These are phyloP conservation scores for Pochonia chlamydosporia DNA, from an alignment of 2,329 filamentous ascomycete genomes.

Conservation along the genomic window DNA sequence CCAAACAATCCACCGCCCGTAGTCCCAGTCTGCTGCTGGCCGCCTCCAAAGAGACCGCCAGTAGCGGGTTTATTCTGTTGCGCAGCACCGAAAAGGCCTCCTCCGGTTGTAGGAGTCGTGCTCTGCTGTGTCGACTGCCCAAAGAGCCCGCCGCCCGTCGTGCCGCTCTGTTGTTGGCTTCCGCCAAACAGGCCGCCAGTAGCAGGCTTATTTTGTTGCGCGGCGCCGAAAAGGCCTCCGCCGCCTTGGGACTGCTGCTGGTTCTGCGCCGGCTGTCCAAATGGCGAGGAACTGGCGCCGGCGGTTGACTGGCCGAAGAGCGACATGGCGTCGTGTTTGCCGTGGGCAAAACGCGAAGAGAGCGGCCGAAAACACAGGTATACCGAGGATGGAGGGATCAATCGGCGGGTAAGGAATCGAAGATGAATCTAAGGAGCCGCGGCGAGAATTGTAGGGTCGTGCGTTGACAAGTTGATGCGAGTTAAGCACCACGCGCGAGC, in stretches of 20 bases:
- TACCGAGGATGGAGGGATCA: not conserved
- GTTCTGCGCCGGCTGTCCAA: slow-evolving; percentile 21
- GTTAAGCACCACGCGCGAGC: not conserved
- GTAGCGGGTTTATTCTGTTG: slow-evolving; percentile 14
- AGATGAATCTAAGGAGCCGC: not conserved
- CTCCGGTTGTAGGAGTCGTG: slow-evolving; percentile 6
- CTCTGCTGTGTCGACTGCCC: slow-evolving; percentile 9
- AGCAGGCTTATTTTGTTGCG: slow-evolving; percentile 1
- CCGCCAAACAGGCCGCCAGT: slow-evolving; percentile 10
- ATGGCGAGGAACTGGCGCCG: slow-evolving; percentile 14
- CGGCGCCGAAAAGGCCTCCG: slow-evolving; percentile 9
- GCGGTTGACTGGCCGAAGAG: slow-evolving; percentile 26
- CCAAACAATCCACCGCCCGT: slow-evolving; percentile 10
- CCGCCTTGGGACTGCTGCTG: slow-evolving; percentile 8
- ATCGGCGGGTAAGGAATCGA: not conserved
- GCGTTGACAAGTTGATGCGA: not conserved
- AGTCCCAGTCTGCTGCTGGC: slow-evolving; percentile 16
- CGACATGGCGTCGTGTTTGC: slow-evolving; percentile 20
- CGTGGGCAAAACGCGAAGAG: slow-evolving; percentile 2
- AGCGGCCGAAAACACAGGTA: slow-evolving; percentile 1
- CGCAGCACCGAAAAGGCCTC: slow-evolving; percentile 17
- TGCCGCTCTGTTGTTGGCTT: slow-evolving; percentile 1
- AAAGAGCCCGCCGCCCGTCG: slow-evolving; percentile 3
- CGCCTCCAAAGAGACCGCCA: slow-evolving; percentile 10
- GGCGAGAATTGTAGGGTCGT: not conserved